Evolutionary conservation across 2,329 filamentous ascomycete species (phyloP).

Genomic region (Fusarium hainanense): DNA sequence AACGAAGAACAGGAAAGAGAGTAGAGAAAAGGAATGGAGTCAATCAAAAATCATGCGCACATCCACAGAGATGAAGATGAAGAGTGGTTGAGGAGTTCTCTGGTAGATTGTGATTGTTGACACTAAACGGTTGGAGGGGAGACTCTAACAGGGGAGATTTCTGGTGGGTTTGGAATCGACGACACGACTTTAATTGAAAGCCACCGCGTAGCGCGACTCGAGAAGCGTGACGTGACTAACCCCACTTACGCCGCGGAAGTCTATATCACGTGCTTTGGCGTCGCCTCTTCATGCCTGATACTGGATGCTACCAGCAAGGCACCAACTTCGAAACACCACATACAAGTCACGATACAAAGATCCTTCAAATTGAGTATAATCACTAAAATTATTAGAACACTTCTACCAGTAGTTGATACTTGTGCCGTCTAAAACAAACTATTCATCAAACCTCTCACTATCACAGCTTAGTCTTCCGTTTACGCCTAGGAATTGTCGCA

Average conservation of each 20-base stretch:
- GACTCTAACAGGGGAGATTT: constrained; percentile 30
- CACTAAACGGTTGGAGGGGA: constrained; percentile 24
- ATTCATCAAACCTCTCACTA: background rate
- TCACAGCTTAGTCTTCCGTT: background rate
- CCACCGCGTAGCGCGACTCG: constrained; percentile 49
- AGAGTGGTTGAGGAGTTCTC: constrained; percentile 11
- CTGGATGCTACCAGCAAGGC: background rate
- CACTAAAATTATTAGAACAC: too few species aligned
- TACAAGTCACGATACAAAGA: background rate
- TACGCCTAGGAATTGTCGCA: constrained; percentile 5
- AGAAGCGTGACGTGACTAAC: constrained; percentile 52
- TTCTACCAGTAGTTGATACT: background rate
- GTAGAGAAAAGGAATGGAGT: background rate
- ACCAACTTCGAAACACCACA: background rate
- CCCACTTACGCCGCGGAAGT: constrained; percentile 38
- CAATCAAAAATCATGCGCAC: constrained; percentile 11
- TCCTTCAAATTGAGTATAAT: background rate
- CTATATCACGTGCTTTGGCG: constrained; percentile 48
- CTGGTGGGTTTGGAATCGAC: constrained; percentile 31
- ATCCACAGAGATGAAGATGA: constrained; percentile 22
- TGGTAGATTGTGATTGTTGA: constrained; percentile 34
- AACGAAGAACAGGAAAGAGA: constrained; percentile 6
- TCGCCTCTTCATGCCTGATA: background rate
- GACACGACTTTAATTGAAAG: constrained; percentile 48
- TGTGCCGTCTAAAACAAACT: background rate